Percentiles rank a stretch among this genome's conserved stretches.
Conservation (phyloP, 176 grass and related monocot species). For the Aegilops sharonensis region DNA sequence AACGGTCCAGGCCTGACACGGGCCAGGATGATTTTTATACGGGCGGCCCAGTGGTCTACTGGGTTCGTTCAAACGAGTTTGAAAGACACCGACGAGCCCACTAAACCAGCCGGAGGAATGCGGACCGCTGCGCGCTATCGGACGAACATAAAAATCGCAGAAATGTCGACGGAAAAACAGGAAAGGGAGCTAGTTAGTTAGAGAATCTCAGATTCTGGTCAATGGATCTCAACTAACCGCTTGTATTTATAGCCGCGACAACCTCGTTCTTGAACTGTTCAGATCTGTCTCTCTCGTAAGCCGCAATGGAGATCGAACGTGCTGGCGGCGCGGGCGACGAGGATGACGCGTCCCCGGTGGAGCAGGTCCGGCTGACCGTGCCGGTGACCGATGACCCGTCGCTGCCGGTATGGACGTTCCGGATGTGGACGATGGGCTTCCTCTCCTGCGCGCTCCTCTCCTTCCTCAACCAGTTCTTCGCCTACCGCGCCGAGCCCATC, state of each 20-base stretch:
- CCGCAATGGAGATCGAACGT: constrained; percentile 8
- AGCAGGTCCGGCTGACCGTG: constrained; percentile 75
- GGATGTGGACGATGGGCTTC: constrained; percentile 66
- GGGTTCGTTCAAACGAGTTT: too few relatives aligned
- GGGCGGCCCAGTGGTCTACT: too few relatives aligned
- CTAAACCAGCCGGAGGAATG: too few relatives aligned
- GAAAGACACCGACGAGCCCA: too few relatives aligned
- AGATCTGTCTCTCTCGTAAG: not conserved
- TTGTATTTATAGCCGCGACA: not conserved
- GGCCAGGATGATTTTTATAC: too few relatives aligned
- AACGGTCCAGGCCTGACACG: too few relatives aligned
- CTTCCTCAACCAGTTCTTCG: constrained; percentile 89
- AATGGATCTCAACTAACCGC: not conserved
- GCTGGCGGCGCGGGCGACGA: not conserved
- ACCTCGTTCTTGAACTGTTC: not conserved
- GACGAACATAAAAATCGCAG: not conserved
- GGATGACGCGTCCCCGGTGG: constrained; percentile 45
- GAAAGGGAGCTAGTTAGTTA: not conserved
- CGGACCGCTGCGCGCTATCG: too few relatives aligned
- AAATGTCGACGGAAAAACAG: not conserved
- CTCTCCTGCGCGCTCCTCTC: constrained; percentile 49
- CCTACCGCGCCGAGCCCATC: constrained; percentile 70
- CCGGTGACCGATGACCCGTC: constrained; percentile 49
- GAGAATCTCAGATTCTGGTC: not conserved
- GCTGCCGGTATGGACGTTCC: constrained; percentile 75